phyloP scores from a whole-genome alignment of 83 land plant genomes.

The Diphasiastrum complanatum region DNA sequence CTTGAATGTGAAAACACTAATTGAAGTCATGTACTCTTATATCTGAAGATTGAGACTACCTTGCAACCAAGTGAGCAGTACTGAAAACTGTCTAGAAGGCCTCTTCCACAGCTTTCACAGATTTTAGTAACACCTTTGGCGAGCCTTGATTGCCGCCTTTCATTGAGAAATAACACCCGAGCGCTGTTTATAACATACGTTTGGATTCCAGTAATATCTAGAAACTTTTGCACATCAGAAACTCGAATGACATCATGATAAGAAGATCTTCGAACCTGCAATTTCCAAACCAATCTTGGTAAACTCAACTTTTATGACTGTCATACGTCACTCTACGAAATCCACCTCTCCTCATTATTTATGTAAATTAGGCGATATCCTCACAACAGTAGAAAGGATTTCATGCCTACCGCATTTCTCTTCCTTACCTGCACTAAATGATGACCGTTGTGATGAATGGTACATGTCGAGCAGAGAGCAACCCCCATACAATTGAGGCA shows the following conservation, averaged over 20 bases:
- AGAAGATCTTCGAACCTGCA: constrained; percentile 67
- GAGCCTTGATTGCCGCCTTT: constrained; percentile 60
- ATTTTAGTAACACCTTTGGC: constrained; percentile 63
- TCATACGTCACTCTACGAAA: too few relatives aligned
- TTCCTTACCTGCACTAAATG: constrained; percentile 46
- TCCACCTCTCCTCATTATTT: too few relatives aligned
- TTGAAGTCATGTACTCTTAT: neutral
- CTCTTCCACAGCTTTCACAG: constrained; percentile 59
- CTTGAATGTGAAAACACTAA: neutral
- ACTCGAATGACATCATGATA: constrained; percentile 73
- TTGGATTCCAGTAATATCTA: constrained; percentile 61
- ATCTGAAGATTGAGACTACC: too few relatives aligned
- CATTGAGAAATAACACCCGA: constrained; percentile 58
- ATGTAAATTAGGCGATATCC: too few relatives aligned
- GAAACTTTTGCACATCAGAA: constrained; percentile 53
- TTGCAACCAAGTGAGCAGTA: constrained; percentile 84
- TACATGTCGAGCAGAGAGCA: constrained; percentile 53
- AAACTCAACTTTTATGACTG: too few relatives aligned
- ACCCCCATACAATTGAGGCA: constrained; percentile 56
- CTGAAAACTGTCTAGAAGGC: constrained; percentile 56
- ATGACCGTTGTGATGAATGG: constrained; percentile 43
- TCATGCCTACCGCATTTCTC: too few relatives aligned
- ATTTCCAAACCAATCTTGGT: too few relatives aligned
- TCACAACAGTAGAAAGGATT: too few relatives aligned
- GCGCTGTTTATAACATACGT: constrained; percentile 76